Evolutionary conservation across 192 early-diverging fungal genomes (phyloP).

Genomic region (Thamnidium elegans): DNA sequence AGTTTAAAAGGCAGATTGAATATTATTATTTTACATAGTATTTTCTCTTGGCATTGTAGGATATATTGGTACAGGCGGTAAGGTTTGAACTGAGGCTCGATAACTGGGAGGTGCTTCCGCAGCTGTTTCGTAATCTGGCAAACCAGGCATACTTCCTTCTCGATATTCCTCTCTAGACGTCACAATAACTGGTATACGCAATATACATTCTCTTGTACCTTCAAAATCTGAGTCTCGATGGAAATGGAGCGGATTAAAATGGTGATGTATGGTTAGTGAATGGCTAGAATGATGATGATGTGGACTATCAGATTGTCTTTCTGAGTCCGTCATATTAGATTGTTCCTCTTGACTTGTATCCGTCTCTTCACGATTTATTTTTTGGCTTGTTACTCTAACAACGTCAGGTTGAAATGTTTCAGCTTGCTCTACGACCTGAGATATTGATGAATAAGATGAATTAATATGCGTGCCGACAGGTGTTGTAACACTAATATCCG

Average conservation of each 20-base stretch:
- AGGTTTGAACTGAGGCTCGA: conserved; percentile 3
- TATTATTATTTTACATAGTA: too few relatives aligned
- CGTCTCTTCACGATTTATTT: background rate
- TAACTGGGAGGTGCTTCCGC: conserved; percentile 20
- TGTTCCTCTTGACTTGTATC: too few relatives aligned
- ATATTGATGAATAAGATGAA: too few relatives aligned
- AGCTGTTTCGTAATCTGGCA: conserved; percentile 19
- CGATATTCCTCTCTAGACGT: conserved; percentile 28
- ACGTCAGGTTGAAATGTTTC: too few relatives aligned
- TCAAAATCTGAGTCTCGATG: background rate
- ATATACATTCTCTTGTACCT: conserved; percentile 1
- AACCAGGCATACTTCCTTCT: conserved; percentile 24
- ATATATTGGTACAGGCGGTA: conserved; percentile 7
- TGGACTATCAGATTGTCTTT: background rate
- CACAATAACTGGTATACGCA: conserved; percentile 23
- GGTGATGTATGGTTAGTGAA: background rate
- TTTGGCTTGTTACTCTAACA: too few relatives aligned
- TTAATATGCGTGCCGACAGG: too few relatives aligned
- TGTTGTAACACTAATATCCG: too few relatives aligned
- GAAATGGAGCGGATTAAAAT: background rate
- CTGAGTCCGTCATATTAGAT: background rate
- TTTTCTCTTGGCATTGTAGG: too few relatives aligned
- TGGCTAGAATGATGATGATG: background rate
- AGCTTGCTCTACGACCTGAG: too few relatives aligned
- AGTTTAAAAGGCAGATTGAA: background rate